Evolutionary conservation across 192 early-diverging fungal genomes (phyloP), one percentile per base, ranked within the genome.

Genomic region (Entomortierella parvispora): DNA sequence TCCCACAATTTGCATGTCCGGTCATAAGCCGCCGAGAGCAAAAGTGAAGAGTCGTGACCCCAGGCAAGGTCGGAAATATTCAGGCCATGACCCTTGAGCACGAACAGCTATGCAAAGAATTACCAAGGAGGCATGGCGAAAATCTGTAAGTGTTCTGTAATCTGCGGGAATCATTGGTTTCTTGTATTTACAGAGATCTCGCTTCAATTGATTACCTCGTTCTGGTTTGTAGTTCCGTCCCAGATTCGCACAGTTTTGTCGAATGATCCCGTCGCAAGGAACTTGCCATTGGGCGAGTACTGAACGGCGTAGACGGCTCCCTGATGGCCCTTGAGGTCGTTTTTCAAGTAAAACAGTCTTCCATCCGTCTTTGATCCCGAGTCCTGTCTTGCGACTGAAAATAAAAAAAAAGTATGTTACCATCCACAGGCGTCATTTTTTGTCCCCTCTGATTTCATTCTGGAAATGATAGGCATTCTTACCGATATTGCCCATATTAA

Each of bases 201-300:
- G 29, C 17, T 28, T 4, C 23, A 25, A 47, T 18, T n/a, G 33
- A 44, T 47, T 62, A 91, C 88, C 83, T 93, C 92, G 69, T 93
- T 93, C 52, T 88, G 86, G 2, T 80, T 81, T 7, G 84, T 72
- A 18, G 81, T 69, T 2, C 86, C 81, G 70, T 97, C 95, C 95
- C 95, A 98, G 34, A 98, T 86, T 53, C 94, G 85, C 34, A 98
- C 89, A 9, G 94, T 92, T 79, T 94, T 93, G 83, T 98, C 97
- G 84, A 98, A 97, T 11, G 94, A 96, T 6, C 95, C 97, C 7
- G 96, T 94, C 4, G 92, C 94, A 6, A 98, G 81, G 37, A 91
- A 88, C 31, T 87, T 86, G 23, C 93, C 94, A 53, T 89, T 86
- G 6, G 91, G 93, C 14, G 97, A 94, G 76, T 94, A 98, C 64